Percentiles rank a stretch among this genome's conserved stretches.
These are phyloP conservation scores for Talaromyces sp. DNA, from an alignment of 2,329 filamentous ascomycete species.

Conservation along the genomic window DNA sequence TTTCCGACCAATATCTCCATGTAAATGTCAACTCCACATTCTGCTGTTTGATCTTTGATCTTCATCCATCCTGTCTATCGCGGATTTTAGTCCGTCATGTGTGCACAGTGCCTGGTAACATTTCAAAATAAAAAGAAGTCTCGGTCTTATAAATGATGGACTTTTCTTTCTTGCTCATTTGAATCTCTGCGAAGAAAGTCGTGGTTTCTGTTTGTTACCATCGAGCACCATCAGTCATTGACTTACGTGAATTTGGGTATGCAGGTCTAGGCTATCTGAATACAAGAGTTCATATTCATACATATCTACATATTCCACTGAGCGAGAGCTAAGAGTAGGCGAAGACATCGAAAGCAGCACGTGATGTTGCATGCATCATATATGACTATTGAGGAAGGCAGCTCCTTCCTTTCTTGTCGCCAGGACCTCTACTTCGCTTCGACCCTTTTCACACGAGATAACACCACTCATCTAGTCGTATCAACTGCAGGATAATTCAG, in stretches of 20 bases:
- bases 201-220: background rate
- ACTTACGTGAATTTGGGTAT: background rate
- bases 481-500: too few species aligned
- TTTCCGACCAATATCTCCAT: slow-evolving; percentile 13
- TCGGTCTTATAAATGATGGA: background rate
- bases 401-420: background rate
- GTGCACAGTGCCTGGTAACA: slow-evolving; percentile 19
- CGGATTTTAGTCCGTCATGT: slow-evolving; percentile 19
- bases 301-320: background rate
- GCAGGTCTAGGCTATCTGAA: background rate
- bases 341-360: background rate
- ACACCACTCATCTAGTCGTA: background rate
- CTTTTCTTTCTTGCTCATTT: background rate
- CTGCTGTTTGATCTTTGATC: slow-evolving; percentile 11
- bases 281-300: background rate
- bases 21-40: slow-evolving; percentile 4
- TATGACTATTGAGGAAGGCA: background rate
- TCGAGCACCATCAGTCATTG: background rate
- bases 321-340: background rate
- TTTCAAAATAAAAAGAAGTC: slow-evolving; percentile 15
- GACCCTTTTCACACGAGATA: background rate
- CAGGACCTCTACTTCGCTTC: background rate
- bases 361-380: background rate
- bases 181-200: background rate
- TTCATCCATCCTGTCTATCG: slow-evolving; percentile 20